Evolutionary conservation across 1,139 yeast genomes (phyloP).

Genomic region (Kodamaea arcana): DNA sequence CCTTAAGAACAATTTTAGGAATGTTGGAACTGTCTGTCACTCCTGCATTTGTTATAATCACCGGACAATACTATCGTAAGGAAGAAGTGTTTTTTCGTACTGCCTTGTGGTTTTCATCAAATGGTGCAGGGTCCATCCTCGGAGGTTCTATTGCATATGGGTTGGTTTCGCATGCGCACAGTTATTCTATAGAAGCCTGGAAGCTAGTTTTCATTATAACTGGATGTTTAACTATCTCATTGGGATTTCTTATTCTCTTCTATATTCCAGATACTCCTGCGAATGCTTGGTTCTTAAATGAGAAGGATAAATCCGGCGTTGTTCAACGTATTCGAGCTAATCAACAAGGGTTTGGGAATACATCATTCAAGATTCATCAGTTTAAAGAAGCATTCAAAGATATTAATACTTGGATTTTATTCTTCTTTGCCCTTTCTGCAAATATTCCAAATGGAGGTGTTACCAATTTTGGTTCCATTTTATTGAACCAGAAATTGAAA

Average conservation of each 20-base stretch:
- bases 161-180: constrained; percentile 26
- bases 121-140: constrained; percentile 49
- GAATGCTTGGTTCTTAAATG: constrained; percentile 42
- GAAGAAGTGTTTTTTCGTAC: constrained; percentile 48
- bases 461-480: constrained; percentile 46
- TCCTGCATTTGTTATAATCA: constrained; percentile 51
- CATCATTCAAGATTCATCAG: constrained; percentile 50
- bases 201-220: constrained; percentile 42
- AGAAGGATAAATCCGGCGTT: constrained; percentile 40
- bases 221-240: constrained; percentile 43
- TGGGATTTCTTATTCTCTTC: constrained; percentile 40
- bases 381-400: constrained; percentile 50
- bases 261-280: constrained; percentile 53
- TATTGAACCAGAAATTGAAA: constrained; percentile 43
- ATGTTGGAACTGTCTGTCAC: constrained; percentile 51
- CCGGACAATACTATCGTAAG: constrained; percentile 52
- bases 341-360: constrained; percentile 56
- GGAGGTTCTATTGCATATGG: constrained; percentile 53
- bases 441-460: constrained; percentile 53
- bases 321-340: constrained; percentile 34
- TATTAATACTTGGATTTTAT: constrained; percentile 40
- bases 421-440: constrained; percentile 32
- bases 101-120: constrained; percentile 46
- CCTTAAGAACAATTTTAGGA: constrained; percentile 49
- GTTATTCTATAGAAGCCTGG: constrained; percentile 41